Conservation (phyloP, 805 yeast genomes). For the Lachancea sp. region DNA sequence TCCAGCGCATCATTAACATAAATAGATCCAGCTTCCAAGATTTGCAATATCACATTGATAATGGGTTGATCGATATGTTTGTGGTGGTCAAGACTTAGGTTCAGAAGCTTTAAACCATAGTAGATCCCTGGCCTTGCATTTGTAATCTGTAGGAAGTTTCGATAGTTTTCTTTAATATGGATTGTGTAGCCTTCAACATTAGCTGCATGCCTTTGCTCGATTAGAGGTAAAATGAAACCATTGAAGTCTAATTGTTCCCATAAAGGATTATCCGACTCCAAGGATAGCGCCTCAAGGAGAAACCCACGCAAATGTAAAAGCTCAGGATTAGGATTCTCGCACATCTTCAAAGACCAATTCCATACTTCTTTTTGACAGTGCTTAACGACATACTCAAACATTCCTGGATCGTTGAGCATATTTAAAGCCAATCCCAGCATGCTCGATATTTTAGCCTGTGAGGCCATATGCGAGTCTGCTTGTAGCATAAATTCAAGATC, state of each 20-base stretch:
- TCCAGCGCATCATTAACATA: neutral
- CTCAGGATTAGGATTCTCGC: slow-evolving; percentile 1
- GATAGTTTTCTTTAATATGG: slow-evolving; percentile 17
- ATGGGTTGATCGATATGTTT: neutral
- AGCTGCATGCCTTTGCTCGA: neutral
- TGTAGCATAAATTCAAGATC: slow-evolving; percentile 32
- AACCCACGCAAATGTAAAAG: slow-evolving; percentile 17
- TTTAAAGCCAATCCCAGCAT: slow-evolving; percentile 21
- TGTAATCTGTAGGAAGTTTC: slow-evolving; percentile 18
- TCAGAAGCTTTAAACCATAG: slow-evolving; percentile 13
- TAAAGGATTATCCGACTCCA: neutral
- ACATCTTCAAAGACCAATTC: slow-evolving; percentile 17
- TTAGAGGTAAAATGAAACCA: neutral
- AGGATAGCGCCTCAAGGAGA: slow-evolving; percentile 3
- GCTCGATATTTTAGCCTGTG: slow-evolving; percentile 12
- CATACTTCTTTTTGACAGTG: slow-evolving; percentile 19
- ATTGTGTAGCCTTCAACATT: slow-evolving; percentile 9
- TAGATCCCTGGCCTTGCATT: slow-evolving; percentile 10
- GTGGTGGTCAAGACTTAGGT: neutral
- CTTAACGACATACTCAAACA: slow-evolving; percentile 16
- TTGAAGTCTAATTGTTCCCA: slow-evolving; percentile 3
- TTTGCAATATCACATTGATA: neutral
- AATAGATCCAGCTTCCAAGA: neutral
- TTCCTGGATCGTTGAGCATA: slow-evolving; percentile 15
- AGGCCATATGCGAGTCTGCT: neutral